Evolutionary conservation across 257 asterid genomes (phyloP).

Genomic region (Asclepias syriaca): DNA sequence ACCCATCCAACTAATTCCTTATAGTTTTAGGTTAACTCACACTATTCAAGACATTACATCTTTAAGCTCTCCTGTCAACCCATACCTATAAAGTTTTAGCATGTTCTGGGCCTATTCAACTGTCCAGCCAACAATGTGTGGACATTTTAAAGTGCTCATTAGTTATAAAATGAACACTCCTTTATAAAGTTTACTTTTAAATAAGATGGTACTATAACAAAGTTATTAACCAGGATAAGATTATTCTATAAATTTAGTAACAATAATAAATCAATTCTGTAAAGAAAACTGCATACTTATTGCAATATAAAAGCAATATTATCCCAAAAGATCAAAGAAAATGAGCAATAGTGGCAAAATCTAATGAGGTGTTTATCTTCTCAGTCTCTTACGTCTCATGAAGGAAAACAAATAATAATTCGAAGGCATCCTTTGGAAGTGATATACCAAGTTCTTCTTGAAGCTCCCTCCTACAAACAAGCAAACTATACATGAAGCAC

Average conservation of each 20-base stretch:
- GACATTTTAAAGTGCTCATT: neutral
- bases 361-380: constrained; percentile 25
- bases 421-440: constrained; percentile 94
- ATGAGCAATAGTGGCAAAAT: neutral
- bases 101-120: neutral
- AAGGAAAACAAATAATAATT: constrained; percentile 63
- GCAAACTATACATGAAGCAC: constrained; percentile 9
- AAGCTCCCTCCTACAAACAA: constrained; percentile 80
- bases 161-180: neutral
- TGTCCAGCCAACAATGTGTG: neutral
- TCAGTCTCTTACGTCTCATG: constrained; percentile 55
- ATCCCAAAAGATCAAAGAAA: neutral
- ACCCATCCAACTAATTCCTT: neutral
- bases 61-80: neutral
- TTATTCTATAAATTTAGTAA: neutral
- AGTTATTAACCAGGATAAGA: neutral
- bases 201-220: neutral
- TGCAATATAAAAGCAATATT: neutral
- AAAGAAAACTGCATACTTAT: neutral
- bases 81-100: neutral
- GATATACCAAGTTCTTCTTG: constrained; percentile 88
- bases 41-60: neutral
- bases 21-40: neutral
- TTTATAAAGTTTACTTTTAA: neutral
- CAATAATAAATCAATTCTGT: neutral